These are phyloP conservation scores for Flaveria bidentis DNA, from an alignment of 129 eudicot species.

Conservation along the genomic window DNA sequence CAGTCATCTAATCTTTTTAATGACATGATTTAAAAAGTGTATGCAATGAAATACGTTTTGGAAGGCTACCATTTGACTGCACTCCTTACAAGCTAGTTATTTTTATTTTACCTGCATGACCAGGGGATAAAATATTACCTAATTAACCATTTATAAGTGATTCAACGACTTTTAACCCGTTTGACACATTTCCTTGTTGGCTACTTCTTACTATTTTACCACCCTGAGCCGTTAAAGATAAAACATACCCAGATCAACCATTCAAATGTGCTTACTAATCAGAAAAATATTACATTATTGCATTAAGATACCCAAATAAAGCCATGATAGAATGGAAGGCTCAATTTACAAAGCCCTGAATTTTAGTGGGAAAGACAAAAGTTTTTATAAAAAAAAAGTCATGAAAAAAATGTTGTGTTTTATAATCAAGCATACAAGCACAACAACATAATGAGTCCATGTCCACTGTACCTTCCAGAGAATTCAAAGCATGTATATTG, in stretches of 20 bases:
- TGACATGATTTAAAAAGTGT: neutral
- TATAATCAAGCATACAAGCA: conserved; percentile 13
- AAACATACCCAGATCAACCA: conserved; percentile 8
- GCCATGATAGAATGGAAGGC: conserved; percentile 11
- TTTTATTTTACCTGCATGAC: neutral
- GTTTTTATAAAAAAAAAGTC: conserved; percentile 1
- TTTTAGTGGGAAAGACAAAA: neutral
- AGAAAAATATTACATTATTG: conserved; percentile 15
- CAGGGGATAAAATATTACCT: neutral
- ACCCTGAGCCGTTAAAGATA: neutral
- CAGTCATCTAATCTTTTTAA: neutral
- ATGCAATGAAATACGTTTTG: neutral
- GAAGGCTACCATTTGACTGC: neutral
- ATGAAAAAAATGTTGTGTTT: neutral
- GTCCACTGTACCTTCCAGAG: conserved; percentile 65
- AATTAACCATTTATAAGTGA: neutral
- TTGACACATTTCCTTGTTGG: neutral
- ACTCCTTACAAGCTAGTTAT: neutral
- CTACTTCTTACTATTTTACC: conserved; percentile 1
- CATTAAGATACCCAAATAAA: conserved; percentile 5
- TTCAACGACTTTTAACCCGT: neutral
- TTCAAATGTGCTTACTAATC: neutral
- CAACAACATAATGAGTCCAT: conserved; percentile 12
- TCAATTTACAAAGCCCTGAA: conserved; percentile 13
- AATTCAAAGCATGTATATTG: conserved; percentile 87